Evolutionary conservation across 192 early-diverging fungal genomes (phyloP), one percentile per base, ranked within the genome.

Genomic region (Umbelopsis vinacea): DNA sequence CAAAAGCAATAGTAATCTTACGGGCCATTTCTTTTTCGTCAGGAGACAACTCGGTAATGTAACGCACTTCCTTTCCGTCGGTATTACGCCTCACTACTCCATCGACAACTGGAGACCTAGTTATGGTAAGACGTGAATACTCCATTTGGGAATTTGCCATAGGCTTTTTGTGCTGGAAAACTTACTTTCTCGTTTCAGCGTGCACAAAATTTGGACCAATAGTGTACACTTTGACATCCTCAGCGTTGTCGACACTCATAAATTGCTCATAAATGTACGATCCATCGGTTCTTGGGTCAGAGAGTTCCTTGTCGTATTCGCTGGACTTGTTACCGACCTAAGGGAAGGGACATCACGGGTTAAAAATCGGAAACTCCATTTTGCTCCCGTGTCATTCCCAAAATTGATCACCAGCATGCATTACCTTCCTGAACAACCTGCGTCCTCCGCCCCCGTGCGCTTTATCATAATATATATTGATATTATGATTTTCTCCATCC

Each of bases 171-270:
- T 68, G n/a, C 23, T 54, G 21, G 24, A 8, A 24, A 4, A 52
- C 76, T 67, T 85, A 92, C 89, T 97, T 97, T 82, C 97, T 87
- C 3, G 95, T 97, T 81, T 99, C 97, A 11, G 97, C 96, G 75
- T 99, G 95, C 6, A 92, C 90, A 81, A 92, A 98, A n/a, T 76
- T 70, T 14, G 91, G 83, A 22, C 96, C 96, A 38, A 97, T 93
- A 0, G 96, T 99, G 78, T 99, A 99, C 29, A 97, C 91, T 79
- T 99, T 99, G 76, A 99, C 93, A 77, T 99, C 97, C 71, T 97
- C 97, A 8, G 93, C 91, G 81, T 96, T 95, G 76, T 97, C 94
- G 9, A 96, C 94, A 55, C 87, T 84, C 87, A 99, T 91, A 70
- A 99, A 97, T 79, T 96, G 88, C 70, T 99, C 97, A 76, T 99